Percentiles rank a stretch among this genome's conserved stretches.
Evolutionary conservation across 73 alveolate species (phyloP).

Genomic region (Paramecium primaurelia): DNA sequence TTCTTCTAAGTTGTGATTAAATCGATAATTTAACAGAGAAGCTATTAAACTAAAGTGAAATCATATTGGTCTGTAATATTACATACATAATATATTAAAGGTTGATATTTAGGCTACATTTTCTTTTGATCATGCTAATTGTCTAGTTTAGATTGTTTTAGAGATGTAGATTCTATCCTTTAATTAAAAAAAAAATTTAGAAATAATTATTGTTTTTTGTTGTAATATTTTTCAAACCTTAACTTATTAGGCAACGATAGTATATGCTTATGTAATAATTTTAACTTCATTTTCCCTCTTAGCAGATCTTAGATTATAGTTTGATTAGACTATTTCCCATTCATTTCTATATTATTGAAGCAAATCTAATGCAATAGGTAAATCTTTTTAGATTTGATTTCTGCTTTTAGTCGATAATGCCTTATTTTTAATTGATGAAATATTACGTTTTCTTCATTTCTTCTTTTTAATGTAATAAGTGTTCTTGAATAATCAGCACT

Average conservation of each 20-base stretch:
- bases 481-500: slow-evolving; percentile 14
- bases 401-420: neutral
- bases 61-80: too few species aligned
- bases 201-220: neutral
- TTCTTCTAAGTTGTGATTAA: too few species aligned
- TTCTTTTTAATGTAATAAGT: neutral
- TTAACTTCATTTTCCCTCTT: slow-evolving; percentile 47
- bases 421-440: neutral
- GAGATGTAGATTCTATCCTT: neutral
- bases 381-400: slow-evolving; percentile 11
- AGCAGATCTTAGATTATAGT: neutral
- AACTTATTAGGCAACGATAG: slow-evolving; percentile 28
- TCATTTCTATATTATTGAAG: neutral
- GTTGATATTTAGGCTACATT: neutral
- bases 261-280: slow-evolving; percentile 23
- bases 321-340: neutral
- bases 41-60: too few species aligned
- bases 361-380: slow-evolving; percentile 31
- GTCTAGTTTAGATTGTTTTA: neutral
- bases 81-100: too few species aligned
- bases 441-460: slow-evolving; percentile 27
- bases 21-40: too few species aligned
- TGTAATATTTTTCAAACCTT: neutral
- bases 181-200: neutral
- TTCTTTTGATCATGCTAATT: neutral